Conservation (phyloP, 345 rosid genomes). For the Hevea brasiliensis region DNA sequence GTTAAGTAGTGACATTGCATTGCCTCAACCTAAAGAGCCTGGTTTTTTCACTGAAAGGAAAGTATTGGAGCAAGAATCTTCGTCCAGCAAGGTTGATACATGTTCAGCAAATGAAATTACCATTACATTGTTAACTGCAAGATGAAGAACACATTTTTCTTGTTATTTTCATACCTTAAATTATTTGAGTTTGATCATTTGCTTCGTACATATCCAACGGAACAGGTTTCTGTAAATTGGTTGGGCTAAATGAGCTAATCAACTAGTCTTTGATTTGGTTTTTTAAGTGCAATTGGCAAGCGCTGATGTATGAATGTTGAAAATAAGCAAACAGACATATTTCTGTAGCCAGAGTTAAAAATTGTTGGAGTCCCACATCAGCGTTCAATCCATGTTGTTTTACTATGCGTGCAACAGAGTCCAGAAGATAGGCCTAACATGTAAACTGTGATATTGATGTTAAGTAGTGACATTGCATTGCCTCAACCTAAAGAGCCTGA, state of each 20-base stretch:
- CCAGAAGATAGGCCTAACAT: conserved; percentile 31
- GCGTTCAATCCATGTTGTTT: conserved; percentile 25
- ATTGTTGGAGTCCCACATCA: no score
- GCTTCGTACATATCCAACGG: background rate
- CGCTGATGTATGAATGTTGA: background rate
- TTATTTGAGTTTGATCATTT: background rate
- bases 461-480: conserved; percentile 20
- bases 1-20: conserved; percentile 21
- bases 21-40: conserved; percentile 29
- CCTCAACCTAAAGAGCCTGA: conserved; percentile 31
- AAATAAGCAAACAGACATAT: no score
- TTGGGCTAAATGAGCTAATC: background rate
- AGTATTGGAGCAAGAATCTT: conserved; percentile 14
- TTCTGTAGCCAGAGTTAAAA: no score
- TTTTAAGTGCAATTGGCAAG: background rate
- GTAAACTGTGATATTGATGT: conserved; percentile 28
- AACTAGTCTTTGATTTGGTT: background rate
- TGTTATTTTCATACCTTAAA: background rate
- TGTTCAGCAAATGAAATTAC: conserved; percentile 21
- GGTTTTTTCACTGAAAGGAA: conserved; percentile 31
- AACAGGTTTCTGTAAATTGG: background rate
- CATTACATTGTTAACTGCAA: conserved; percentile 9
- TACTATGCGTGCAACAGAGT: conserved; percentile 30
- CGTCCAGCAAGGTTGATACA: conserved; percentile 6
- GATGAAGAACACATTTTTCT: background rate